phyloP scores from a whole-genome alignment of 768 basidiomycete genomes.

The Hebeloma cylindrosporum region DNA sequence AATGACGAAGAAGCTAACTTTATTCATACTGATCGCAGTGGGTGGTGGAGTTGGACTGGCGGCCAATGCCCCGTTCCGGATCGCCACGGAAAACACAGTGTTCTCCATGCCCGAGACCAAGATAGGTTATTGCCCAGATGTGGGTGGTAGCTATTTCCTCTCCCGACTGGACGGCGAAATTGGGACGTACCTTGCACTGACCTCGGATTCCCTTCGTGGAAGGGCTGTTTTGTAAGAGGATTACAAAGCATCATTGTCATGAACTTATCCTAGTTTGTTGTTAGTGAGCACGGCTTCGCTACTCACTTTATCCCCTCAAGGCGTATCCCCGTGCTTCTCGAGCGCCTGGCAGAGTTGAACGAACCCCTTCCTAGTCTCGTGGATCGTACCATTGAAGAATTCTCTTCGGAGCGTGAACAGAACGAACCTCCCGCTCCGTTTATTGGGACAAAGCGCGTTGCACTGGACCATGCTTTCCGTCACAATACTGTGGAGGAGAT shows the following conservation, averaged over 20 bases:
- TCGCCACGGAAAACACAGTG: slow-evolving; percentile 89
- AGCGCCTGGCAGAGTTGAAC: slow-evolving; percentile 62
- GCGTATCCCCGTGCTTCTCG: slow-evolving; percentile 68
- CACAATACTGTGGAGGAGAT: slow-evolving; percentile 73
- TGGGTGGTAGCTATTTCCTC: slow-evolving; percentile 89
- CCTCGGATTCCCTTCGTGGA: slow-evolving; percentile 69
- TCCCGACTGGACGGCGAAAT: slow-evolving; percentile 87
- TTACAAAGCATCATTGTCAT: slow-evolving; percentile 2
- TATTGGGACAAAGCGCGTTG: slow-evolving; percentile 63
- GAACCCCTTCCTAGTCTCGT: slow-evolving; percentile 38
- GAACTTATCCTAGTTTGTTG: slow-evolving; percentile 8
- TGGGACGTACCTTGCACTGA: slow-evolving; percentile 93
- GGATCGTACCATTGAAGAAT: slow-evolving; percentile 62
- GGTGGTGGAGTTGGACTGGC: slow-evolving; percentile 93
- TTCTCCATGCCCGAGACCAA: slow-evolving; percentile 98
- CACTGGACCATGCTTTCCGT: slow-evolving; percentile 79
- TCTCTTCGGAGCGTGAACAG: slow-evolving; percentile 69
- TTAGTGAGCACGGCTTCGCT: slow-evolving; percentile 87
- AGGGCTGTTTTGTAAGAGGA: slow-evolving; percentile 80
- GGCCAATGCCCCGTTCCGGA: slow-evolving; percentile 81
- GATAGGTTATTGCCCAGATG: slow-evolving; percentile 89
- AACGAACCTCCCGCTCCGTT: slow-evolving; percentile 54
- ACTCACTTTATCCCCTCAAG: slow-evolving; percentile 89
- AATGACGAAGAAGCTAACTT: slow-evolving; percentile 20
- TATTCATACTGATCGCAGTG: slow-evolving; percentile 49